Conservation (phyloP, 345 rosid genomes). For the Gossypium stocksii region DNA sequence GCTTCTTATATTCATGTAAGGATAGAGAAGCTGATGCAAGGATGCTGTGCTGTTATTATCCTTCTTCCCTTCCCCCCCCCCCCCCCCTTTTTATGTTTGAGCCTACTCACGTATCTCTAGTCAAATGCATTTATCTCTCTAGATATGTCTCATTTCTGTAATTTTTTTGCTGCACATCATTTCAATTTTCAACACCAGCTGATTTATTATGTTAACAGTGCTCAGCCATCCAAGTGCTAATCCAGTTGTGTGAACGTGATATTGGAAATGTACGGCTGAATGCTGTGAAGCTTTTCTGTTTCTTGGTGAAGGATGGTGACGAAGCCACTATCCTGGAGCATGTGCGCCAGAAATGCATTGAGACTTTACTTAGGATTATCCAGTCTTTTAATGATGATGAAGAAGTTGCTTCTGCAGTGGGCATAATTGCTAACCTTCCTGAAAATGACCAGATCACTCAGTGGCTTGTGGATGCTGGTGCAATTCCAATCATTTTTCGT, state of each 20-base stretch:
- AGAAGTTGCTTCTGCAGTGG: slow-evolving; percentile 47
- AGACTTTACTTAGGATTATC: slow-evolving; percentile 46
- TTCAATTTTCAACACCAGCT: slow-evolving; percentile 14
- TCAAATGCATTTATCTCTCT: not conserved
- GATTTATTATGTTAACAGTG: slow-evolving; percentile 33
- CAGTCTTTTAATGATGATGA: slow-evolving; percentile 37
- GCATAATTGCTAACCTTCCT: slow-evolving; percentile 56
- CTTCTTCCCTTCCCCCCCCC: not conserved
- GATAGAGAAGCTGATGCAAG: not conserved
- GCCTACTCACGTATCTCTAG: not conserved
- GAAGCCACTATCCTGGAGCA: slow-evolving; percentile 46
- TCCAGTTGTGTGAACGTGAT: slow-evolving; percentile 43
- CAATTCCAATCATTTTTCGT: slow-evolving; percentile 27
- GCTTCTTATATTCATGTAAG: slow-evolving; percentile 10
- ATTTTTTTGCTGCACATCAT: slow-evolving; percentile 12
- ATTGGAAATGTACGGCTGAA: slow-evolving; percentile 40
- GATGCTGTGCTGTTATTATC: not conserved
- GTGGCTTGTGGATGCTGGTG: slow-evolving; percentile 52
- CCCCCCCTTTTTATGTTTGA: not conserved
- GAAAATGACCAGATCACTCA: slow-evolving; percentile 38
- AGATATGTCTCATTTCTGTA: not conserved
- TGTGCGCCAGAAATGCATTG: slow-evolving; percentile 36
- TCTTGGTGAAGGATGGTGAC: slow-evolving; percentile 45
- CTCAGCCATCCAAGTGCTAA: slow-evolving; percentile 49
- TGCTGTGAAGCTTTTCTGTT: slow-evolving; percentile 58